Conservation (phyloP, 1,284 basidiomycete genomes). For the Malassezia equina region DNA sequence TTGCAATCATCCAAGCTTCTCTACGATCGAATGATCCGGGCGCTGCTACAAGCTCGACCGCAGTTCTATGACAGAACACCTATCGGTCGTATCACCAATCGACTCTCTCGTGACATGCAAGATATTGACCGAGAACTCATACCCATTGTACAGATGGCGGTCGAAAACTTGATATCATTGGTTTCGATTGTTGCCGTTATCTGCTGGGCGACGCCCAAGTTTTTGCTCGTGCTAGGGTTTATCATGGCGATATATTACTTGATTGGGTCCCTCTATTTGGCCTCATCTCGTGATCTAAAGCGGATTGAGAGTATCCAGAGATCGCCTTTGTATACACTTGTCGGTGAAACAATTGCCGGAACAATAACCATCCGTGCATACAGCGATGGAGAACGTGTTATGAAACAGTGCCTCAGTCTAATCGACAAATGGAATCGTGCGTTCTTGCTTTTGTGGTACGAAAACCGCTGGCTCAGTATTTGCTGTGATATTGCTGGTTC, state of each 20-base stretch:
- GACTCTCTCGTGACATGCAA: conserved; percentile 44
- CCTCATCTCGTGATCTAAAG: conserved; percentile 24
- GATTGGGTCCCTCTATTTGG: conserved; percentile 25
- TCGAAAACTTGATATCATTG: conserved; percentile 18
- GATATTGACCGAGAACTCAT: conserved; percentile 47
- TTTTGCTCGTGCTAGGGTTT: conserved; percentile 15
- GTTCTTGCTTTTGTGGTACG: conserved; percentile 53
- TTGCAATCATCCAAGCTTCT: conserved; percentile 33
- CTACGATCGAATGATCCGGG: conserved; percentile 58
- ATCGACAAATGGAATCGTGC: conserved; percentile 51
- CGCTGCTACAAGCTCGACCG: conserved; percentile 67
- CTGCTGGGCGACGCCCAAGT: conserved; percentile 31
- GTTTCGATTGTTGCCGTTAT: conserved; percentile 31
- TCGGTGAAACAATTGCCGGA: conserved; percentile 59
- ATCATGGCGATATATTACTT: conserved; percentile 17
- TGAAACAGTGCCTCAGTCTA: conserved; percentile 34
- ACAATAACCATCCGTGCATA: conserved; percentile 75
- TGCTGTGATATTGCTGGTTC: conserved; percentile 44
- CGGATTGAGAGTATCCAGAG: conserved; percentile 25
- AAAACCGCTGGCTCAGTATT: conserved; percentile 51
- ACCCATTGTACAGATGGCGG: conserved; percentile 9
- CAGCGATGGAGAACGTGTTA: conserved; percentile 63
- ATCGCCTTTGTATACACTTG: conserved; percentile 26
- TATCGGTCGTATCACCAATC: conserved; percentile 46
- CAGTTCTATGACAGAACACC: conserved; percentile 45